Evolutionary conservation across 2,329 filamentous ascomycete species (phyloP), one percentile per base, ranked within the genome.

Genomic region (Fusarium sambucinum): DNA sequence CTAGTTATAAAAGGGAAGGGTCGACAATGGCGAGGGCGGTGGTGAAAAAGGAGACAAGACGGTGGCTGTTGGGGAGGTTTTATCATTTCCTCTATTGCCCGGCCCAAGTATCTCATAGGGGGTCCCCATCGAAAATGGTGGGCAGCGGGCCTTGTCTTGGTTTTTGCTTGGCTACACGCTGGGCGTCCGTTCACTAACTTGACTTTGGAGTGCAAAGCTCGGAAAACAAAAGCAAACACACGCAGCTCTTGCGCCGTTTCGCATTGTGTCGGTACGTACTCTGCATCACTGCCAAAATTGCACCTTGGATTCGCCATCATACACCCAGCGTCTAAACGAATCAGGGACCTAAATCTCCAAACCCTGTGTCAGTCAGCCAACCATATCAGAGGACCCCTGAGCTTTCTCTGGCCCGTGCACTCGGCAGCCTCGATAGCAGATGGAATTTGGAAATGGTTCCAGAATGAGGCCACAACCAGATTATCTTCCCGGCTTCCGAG

Each of bases 391-490:
- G 63, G 63, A 70, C 69, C 69, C 69, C 69, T 68, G 69, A 58
- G 27, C 29, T 37, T 62, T 25, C 5, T 11, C 19, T 61, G 65
- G 66, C 33, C 50, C 53, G 62, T 71, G 68, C 46, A 38, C 25
- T n/a, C 58, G 45, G 57, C 67, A 71, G 47, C 47, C 47, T 51
- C 63, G 48, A 61, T 66, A 52, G 38, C 38, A 70, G 67, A 70
- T 70, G 63, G 55, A 51, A 63, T 64, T 54, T 32, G 63, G 62
- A 63, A 72, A 74, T 74, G 74, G 71, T 71, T 68, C 70, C 70
- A 78, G 73, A 77, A 78, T 79, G 76, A 78, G 76, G 73, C 78
- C 77, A 79, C 76, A 68, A 53, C 38, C 55, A 60, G 69, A 66
- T 61, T 68, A 66, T 60, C 51, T 59, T 78, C 73, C 77, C 76